Evolutionary conservation across 805 yeast species (phyloP).

Genomic region (Yamadazyma olivae): DNA sequence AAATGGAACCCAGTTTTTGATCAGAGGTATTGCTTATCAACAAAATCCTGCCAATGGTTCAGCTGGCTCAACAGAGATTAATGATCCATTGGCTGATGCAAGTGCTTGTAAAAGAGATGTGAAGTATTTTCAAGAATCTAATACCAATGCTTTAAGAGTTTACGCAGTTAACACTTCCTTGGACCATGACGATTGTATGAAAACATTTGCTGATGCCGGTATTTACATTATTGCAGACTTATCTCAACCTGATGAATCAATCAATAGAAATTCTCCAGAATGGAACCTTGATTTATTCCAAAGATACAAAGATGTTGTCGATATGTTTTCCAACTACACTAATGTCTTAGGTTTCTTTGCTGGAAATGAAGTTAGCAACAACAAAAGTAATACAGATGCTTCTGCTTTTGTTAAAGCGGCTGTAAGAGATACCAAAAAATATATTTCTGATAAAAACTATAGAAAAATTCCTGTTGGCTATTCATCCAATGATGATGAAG

Average conservation of each 20-base stretch:
- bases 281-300: conserved; percentile 73
- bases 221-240: conserved; percentile 44
- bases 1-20: conserved; percentile 43
- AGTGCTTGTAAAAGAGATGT: conserved; percentile 43
- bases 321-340: conserved; percentile 69
- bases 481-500: conserved; percentile 85
- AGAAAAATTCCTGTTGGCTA: conserved; percentile 91
- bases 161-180: conserved; percentile 38
- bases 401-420: conserved; percentile 97
- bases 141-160: conserved; percentile 43
- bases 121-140: conserved; percentile 31
- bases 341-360: conserved; percentile 94
- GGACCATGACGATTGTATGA: conserved; percentile 42
- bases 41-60: conserved; percentile 32
- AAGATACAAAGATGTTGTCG: conserved; percentile 81
- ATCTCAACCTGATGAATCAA: conserved; percentile 72
- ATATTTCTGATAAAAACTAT: conserved; percentile 63
- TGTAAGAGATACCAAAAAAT: conserved; percentile 79
- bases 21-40: conserved; percentile 45
- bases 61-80: conserved; percentile 16
- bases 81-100: conserved; percentile 41
- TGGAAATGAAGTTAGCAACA: conserved; percentile 95
- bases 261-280: conserved; percentile 70
- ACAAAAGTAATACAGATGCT: conserved; percentile 76
- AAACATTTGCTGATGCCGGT: conserved; percentile 43